Evolutionary conservation across 768 basidiomycete genomes (phyloP).

Genomic region (Tricholoma matsutake): DNA sequence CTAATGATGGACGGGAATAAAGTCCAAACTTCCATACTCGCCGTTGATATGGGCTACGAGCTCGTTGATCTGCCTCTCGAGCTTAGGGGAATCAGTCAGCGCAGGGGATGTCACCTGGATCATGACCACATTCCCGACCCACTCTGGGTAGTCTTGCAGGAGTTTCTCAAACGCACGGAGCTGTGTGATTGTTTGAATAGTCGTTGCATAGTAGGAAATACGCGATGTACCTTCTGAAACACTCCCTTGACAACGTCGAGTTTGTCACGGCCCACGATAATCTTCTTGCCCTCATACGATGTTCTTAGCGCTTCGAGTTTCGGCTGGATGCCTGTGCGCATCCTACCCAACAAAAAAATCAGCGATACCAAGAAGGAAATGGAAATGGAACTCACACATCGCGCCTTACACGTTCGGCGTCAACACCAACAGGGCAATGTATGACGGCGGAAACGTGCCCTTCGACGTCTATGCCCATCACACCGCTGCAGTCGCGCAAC

Average conservation of each 20-base stretch:
- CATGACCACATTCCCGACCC: constrained; percentile 86
- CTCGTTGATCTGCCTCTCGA: constrained; percentile 92
- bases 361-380: neutral
- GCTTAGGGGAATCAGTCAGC: constrained; percentile 86
- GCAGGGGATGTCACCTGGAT: constrained; percentile 95
- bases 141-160: constrained; percentile 89
- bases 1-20: constrained; percentile 98
- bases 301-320: constrained; percentile 81
- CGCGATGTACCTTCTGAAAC: constrained; percentile 72
- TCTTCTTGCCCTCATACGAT: constrained; percentile 95
- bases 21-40: constrained; percentile 90
- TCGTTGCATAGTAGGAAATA: neutral
- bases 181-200: constrained; percentile 30
- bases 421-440: constrained; percentile 95
- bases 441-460: constrained; percentile 80
- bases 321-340: constrained; percentile 81
- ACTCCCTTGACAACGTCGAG: constrained; percentile 98
- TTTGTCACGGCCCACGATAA: constrained; percentile 96
- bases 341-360: constrained; percentile 32
- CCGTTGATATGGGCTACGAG: constrained; percentile 95
- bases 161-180: constrained; percentile 95
- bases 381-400: constrained; percentile 57
- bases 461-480: constrained; percentile 70
- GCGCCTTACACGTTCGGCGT: constrained; percentile 82
- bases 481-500: neutral